Evolutionary conservation across 495 filamentous ascomycete species (phyloP), one percentile per base, ranked within the genome.

Genomic region (Aspergillus baeticus): DNA sequence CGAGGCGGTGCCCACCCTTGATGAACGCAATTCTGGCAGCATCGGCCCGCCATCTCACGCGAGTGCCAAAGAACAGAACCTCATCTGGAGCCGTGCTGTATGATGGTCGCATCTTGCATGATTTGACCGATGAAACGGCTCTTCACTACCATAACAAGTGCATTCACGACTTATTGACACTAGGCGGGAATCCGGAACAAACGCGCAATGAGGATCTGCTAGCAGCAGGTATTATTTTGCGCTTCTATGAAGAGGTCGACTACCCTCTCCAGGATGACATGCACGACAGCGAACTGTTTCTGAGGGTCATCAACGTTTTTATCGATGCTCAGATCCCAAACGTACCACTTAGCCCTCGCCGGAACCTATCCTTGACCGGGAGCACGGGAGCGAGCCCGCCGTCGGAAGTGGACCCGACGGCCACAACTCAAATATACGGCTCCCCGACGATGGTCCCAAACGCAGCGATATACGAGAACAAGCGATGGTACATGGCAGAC

Each of bases 231-330:
- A 66, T 70, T 7, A 69, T 70, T 8, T 55, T 70, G 17, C 67
- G 67, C 22, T 68, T 69, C 49, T 70, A 71, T n/a, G 69, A 72
- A 48, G 66, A 72, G 45, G 45, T 68, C 3, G 66, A 70, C 18
- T 58, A 62, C 10, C 48, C 48, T 1, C 34, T 51, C 4, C 48
- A 51, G 6, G 48, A 51, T 5, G 48, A 51, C 6, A 17, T n/a
- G 20, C 22, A 7, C 8, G 48, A 51, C 21, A 29, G 38, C 13
- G 48, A 51, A 21, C 6, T 67, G 26, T 50, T 63, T 60, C 3
- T 47, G 35, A 15, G 8, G 0, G 36, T 56, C 5, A 14, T 48
- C 22, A 35, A 41, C 14, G 41, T 26, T 11, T 47, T 54, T 11
- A 26, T 48, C 6, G 45, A 48, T 35, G 39, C 49, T 18, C 57